A percentile compares a stretch with the other conserved stretches of the same genome.
phyloP scores from a whole-genome alignment of 257 asterid genomes.

The Capsicum pubescens region DNA sequence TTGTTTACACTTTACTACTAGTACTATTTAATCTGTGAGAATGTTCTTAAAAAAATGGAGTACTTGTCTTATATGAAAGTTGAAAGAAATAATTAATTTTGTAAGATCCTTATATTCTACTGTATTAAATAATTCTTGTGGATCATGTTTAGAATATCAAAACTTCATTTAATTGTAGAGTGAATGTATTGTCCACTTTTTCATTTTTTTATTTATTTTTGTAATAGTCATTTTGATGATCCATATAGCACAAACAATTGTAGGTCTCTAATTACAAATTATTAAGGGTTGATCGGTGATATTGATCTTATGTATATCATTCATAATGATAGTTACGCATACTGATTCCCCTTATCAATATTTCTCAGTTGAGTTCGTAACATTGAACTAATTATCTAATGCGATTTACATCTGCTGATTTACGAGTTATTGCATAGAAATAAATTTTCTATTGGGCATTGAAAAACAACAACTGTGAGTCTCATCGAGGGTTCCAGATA shows the following conservation, averaged over 20 bases:
- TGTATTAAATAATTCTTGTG: constrained; percentile 8
- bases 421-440: too few species aligned
- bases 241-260: not conserved
- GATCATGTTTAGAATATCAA: not conserved
- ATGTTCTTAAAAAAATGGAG: not conserved
- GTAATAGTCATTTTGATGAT: not conserved
- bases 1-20: not conserved
- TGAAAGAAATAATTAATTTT: not conserved
- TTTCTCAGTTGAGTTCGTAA: too few species aligned
- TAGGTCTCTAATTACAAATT: not conserved
- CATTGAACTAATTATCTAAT: too few species aligned
- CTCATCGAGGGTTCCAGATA: too few species aligned
- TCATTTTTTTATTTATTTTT: not conserved
- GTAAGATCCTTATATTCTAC: not conserved
- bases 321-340: too few species aligned
- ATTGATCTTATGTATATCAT: not conserved
- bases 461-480: too few species aligned
- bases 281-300: not conserved
- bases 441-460: too few species aligned
- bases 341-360: too few species aligned
- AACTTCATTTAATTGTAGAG: not conserved
- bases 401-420: too few species aligned
- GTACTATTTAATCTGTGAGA: not conserved
- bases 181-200: not conserved
- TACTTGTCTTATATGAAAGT: not conserved